Conservation (phyloP, 306 rosid genomes). For the Lupinus albus region DNA sequence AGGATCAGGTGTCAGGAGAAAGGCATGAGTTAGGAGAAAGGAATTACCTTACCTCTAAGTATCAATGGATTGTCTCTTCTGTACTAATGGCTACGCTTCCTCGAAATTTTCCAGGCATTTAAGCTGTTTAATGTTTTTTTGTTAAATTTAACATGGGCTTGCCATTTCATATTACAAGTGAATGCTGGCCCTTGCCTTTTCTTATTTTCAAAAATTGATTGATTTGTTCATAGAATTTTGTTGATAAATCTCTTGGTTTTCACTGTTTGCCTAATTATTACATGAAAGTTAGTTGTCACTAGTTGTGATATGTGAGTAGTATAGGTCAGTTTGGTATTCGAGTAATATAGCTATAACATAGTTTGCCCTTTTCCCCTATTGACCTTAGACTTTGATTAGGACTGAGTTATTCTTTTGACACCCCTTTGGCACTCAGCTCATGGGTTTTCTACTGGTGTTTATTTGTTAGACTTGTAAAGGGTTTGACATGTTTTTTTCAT, state of each 20-base stretch:
- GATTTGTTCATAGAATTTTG: constrained; percentile 30
- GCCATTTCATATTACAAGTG: constrained; percentile 2
- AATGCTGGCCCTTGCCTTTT: background rate
- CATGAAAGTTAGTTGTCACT: constrained; percentile 12
- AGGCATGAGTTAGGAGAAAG: constrained; percentile 51
- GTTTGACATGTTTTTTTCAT: background rate
- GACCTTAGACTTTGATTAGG: background rate
- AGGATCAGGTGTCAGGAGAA: constrained; percentile 56
- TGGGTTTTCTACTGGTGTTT: background rate
- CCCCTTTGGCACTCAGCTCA: no score
- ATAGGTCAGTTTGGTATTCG: background rate
- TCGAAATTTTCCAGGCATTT: constrained; percentile 78
- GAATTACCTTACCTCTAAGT: constrained; percentile 61
- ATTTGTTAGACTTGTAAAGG: background rate
- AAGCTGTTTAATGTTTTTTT: constrained; percentile 8
- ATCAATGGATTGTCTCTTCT: constrained; percentile 74
- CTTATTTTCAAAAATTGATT: background rate
- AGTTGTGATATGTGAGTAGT: background rate
- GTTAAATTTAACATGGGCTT: constrained; percentile 3
- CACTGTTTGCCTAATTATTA: background rate
- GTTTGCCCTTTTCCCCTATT: background rate
- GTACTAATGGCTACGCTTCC: constrained; percentile 86
- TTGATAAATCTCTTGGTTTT: constrained; percentile 29
- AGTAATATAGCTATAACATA: background rate
- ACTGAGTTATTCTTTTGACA: background rate